phyloP scores from a whole-genome alignment of 345 rosid genomes.

The Syzygium aqueum region DNA sequence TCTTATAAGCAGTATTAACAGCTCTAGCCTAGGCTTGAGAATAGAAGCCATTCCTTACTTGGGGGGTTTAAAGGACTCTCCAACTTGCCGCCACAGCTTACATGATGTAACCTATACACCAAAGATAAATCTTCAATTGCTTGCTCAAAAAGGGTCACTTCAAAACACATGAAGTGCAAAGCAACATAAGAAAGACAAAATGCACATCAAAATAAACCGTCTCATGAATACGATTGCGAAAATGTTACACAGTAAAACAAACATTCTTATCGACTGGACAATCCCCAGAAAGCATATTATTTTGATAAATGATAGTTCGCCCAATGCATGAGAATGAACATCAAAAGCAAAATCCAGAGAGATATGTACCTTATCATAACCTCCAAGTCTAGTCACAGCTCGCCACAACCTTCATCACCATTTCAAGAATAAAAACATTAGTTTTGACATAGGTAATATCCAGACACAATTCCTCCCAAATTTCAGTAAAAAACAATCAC shows the following conservation, averaged over 20 bases:
- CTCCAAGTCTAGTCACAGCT: conserved; percentile 59
- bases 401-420: conserved; percentile 52
- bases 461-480: background rate
- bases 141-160: background rate
- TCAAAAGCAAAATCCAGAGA: background rate
- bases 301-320: background rate
- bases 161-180: background rate
- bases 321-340: background rate
- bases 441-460: background rate
- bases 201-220: background rate
- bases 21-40: background rate
- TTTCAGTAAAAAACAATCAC: background rate
- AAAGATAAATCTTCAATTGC: background rate
- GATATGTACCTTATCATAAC: conserved; percentile 53
- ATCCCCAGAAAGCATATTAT: background rate
- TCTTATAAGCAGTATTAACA: background rate
- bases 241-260: background rate
- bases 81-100: conserved; percentile 77
- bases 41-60: conserved; percentile 36
- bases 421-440: conserved; percentile 1
- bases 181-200: background rate
- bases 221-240: background rate
- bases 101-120: conserved; percentile 49
- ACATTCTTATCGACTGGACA: background rate
- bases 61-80: conserved; percentile 78